These are phyloP conservation scores for Penicillium oxalicum DNA, from an alignment of 2,329 filamentous ascomycete genomes.

Conservation along the genomic window DNA sequence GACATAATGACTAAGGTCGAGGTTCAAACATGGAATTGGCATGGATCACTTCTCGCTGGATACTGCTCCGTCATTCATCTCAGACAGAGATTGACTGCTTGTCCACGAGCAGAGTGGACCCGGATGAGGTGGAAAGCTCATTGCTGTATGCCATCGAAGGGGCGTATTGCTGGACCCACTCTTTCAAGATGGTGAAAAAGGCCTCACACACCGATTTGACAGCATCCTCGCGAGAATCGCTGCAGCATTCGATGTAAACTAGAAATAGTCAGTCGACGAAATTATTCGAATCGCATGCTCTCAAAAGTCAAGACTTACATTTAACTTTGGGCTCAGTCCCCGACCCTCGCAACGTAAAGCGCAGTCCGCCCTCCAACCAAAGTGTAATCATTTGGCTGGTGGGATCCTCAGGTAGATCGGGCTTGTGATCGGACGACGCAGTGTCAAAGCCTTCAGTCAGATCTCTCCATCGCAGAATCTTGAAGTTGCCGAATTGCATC, in stretches of 20 bases:
- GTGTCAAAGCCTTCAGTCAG: conserved; percentile 58
- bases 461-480: conserved; percentile 56
- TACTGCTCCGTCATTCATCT: background rate
- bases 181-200: conserved; percentile 31
- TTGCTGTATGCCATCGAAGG: conserved; percentile 34
- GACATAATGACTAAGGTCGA: background rate
- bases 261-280: background rate
- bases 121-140: conserved; percentile 35
- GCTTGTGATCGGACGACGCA: conserved; percentile 45
- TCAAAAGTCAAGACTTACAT: conserved; percentile 29
- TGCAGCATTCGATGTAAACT: conserved; percentile 42
- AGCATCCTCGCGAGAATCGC: conserved; percentile 31
- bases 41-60: too few species aligned
- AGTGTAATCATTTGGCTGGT: conserved; percentile 59
- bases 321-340: conserved; percentile 65
- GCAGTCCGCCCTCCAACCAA: conserved; percentile 50
- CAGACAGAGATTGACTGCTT: conserved; percentile 5
- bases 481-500: conserved; percentile 45
- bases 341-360: conserved; percentile 56
- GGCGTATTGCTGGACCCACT: conserved; percentile 37
- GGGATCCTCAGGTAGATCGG: conserved; percentile 51
- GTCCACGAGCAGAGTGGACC: conserved; percentile 25
- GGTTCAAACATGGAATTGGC: too few species aligned
- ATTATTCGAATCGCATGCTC: background rate
- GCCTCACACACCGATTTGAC: conserved; percentile 33